Conservation (phyloP, 495 filamentous ascomycete species). For the Neurospora sp. region DNA sequence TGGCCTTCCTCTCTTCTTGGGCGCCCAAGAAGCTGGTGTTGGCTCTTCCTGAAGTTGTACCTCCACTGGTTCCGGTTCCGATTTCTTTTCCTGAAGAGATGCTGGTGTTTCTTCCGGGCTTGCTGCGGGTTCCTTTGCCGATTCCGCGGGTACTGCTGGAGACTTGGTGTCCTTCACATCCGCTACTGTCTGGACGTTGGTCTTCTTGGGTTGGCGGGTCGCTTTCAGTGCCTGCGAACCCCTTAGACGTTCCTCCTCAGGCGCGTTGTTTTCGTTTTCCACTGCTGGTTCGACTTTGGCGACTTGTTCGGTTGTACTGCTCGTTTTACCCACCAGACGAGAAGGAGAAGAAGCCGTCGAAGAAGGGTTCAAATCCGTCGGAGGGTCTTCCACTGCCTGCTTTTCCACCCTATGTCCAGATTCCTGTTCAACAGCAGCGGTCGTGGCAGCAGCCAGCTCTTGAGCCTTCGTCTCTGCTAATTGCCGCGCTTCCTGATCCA, state of each 20-base stretch:
- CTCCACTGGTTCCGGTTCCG: not conserved
- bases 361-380: too few species aligned
- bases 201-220: not conserved
- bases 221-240: not conserved
- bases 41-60: not conserved
- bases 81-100: not conserved
- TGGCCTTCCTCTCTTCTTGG: not conserved
- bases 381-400: too few species aligned
- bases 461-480: not conserved
- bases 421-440: not conserved
- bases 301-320: too few species aligned
- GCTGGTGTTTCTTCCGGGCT: not conserved
- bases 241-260: not conserved
- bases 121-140: not conserved
- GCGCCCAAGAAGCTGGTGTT: not conserved
- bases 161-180: not conserved
- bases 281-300: too few species aligned
- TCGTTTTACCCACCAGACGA: too few species aligned
- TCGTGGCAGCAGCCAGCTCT: not conserved
- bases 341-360: too few species aligned
- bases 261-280: not conserved
- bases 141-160: not conserved
- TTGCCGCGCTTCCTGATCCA: not conserved
- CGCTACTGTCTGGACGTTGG: not conserved
- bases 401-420: too few species aligned